Evolutionary conservation across 371 early-diverging fungal species (phyloP).

Genomic region (Chytridium lagenaria): DNA sequence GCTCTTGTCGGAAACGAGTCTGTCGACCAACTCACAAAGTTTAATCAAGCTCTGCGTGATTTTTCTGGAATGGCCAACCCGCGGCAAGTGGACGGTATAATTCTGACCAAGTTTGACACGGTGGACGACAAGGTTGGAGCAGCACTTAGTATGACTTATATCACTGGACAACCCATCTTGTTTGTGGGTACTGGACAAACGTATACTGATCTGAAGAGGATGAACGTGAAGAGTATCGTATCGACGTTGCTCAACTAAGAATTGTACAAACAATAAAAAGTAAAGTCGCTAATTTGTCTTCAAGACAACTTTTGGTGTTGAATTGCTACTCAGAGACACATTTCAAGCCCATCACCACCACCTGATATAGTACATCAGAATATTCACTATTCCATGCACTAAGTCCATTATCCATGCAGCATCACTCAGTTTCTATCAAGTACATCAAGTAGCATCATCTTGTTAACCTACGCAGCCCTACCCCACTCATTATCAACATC

Average conservation of each 20-base stretch:
- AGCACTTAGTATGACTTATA: constrained; percentile 96
- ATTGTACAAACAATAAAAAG: too few species aligned
- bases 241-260: constrained; percentile 64
- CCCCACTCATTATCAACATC: too few species aligned
- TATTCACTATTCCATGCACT: too few species aligned
- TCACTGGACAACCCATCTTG: constrained; percentile 96
- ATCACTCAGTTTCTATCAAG: too few species aligned
- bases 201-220: constrained; percentile 93
- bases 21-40: constrained; percentile 96
- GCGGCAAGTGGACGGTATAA: constrained; percentile 96
- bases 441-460: too few species aligned
- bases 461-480: too few species aligned
- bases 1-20: constrained; percentile 99
- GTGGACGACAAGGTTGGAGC: constrained; percentile 83
- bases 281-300: too few species aligned
- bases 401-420: too few species aligned
- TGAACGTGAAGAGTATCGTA: constrained; percentile 88
- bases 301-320: too few species aligned
- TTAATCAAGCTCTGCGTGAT: constrained; percentile 95
- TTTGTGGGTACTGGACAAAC: constrained; percentile 99
- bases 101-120: constrained; percentile 98
- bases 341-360: too few species aligned
- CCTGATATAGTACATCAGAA: too few species aligned
- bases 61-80: constrained; percentile 61
- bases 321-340: too few species aligned